phyloP scores from a whole-genome alignment of 140 eudicot species.

The Stevia rebaudiana region DNA sequence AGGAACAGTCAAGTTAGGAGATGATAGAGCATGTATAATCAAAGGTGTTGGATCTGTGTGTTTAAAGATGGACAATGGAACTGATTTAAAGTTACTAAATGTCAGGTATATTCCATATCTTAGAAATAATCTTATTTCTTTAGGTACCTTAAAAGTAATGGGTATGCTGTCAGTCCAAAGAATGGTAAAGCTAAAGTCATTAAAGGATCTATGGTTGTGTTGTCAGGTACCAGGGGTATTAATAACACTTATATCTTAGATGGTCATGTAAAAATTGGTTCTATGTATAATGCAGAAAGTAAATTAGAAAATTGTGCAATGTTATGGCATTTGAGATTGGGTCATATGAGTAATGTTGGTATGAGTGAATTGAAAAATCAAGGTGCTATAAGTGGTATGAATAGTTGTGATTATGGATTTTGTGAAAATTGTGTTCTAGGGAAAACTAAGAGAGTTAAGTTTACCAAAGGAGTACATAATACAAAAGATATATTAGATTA shows the following conservation, averaged over 20 bases:
- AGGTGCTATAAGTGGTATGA: background rate
- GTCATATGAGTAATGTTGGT: background rate
- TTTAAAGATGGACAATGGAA: background rate
- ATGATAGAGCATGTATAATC: background rate
- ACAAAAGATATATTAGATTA: background rate
- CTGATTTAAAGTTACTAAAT: background rate
- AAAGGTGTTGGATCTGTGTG: background rate
- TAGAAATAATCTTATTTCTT: background rate
- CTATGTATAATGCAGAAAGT: background rate
- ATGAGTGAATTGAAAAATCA: background rate
- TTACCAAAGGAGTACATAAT: background rate
- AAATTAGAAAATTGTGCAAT: background rate
- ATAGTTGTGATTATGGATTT: background rate
- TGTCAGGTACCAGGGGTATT: background rate
- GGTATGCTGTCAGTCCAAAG: background rate
- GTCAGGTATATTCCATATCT: background rate
- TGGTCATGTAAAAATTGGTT: background rate
- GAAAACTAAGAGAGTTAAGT: background rate
- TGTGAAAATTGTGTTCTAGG: background rate
- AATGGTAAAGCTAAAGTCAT: background rate
- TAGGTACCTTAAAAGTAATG: background rate
- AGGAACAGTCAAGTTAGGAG: too few species aligned
- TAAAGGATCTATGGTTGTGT: background rate
- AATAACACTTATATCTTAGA: background rate
- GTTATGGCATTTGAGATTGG: background rate